phyloP scores from a whole-genome alignment of 257 asterid species.

The Nicotiana sylvestris region DNA sequence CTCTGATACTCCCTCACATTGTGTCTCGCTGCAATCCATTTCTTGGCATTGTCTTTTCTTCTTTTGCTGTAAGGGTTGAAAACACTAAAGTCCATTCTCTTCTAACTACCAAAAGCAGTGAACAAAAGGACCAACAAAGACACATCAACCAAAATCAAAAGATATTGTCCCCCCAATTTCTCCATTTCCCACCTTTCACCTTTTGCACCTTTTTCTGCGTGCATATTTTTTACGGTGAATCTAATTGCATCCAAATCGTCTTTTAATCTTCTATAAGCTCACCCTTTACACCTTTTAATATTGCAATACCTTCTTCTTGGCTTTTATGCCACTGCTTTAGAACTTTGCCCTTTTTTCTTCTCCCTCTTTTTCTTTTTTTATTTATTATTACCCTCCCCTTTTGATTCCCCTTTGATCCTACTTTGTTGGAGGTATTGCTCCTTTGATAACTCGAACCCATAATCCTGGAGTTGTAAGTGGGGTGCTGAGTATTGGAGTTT shows the following conservation, averaged over 20 bases:
- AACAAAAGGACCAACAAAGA: constrained; percentile 5
- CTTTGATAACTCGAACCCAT: no score
- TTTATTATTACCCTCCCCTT: no score
- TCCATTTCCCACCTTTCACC: not conserved
- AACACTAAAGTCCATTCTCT: not conserved
- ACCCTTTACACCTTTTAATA: not conserved
- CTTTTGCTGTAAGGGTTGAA: not conserved
- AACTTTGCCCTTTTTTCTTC: not conserved
- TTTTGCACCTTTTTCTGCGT: not conserved
- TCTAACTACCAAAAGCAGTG: not conserved
- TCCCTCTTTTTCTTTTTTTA: not conserved
- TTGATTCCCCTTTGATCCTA: no score
- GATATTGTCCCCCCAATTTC: not conserved
- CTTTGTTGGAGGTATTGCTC: no score
- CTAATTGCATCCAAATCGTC: not conserved
- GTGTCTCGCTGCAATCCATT: not conserved
- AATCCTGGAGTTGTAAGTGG: no score
- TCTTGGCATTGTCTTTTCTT: not conserved
- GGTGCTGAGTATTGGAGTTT: no score
- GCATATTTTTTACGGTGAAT: not conserved
- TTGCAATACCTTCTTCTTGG: not conserved
- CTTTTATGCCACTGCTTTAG: not conserved
- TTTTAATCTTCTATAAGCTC: constrained; percentile 7
- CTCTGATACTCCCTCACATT: no score
- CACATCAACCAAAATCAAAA: not conserved